Conservation (phyloP, 1,284 basidiomycete genomes). For the Naganishia liquefaciens region DNA sequence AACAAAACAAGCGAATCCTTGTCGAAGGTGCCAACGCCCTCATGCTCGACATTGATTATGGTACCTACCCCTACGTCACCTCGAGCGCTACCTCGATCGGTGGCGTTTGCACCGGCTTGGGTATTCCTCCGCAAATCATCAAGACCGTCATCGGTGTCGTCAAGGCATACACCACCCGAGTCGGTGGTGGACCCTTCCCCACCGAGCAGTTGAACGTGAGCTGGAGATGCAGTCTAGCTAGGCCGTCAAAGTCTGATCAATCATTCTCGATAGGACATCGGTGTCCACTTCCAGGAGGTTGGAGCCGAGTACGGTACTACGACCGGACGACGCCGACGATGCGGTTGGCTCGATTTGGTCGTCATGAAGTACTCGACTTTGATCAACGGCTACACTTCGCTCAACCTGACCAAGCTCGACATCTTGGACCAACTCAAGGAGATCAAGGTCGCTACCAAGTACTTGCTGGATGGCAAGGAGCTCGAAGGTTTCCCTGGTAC, state of each 20-base stretch:
- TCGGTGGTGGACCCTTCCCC: constrained; percentile 96
- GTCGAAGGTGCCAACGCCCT: constrained; percentile 97
- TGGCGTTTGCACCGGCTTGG: constrained; percentile 91
- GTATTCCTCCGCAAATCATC: constrained; percentile 84
- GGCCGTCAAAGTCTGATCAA: not conserved
- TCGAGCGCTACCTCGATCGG: constrained; percentile 90
- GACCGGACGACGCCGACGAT: constrained; percentile 86
- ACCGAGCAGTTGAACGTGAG: constrained; percentile 87
- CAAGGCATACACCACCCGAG: constrained; percentile 97
- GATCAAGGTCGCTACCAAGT: constrained; percentile 85
- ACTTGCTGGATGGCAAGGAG: constrained; percentile 74
- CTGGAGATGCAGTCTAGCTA: constrained; percentile 27
- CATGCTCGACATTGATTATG: constrained; percentile 97
- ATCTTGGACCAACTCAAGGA: constrained; percentile 81
- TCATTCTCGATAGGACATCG: constrained; percentile 63
- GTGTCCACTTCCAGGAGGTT: constrained; percentile 87
- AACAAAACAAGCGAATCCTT: constrained; percentile 74
- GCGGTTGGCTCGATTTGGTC: constrained; percentile 96
- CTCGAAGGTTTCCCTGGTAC: constrained; percentile 84
- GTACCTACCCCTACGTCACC: constrained; percentile 96
- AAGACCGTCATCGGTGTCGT: constrained; percentile 86
- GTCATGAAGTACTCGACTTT: constrained; percentile 88
- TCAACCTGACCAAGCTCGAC: constrained; percentile 97
- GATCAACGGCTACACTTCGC: constrained; percentile 91
- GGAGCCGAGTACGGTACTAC: constrained; percentile 90